Conservation (phyloP, 345 rosid species). For the Citrus reticulata region DNA sequence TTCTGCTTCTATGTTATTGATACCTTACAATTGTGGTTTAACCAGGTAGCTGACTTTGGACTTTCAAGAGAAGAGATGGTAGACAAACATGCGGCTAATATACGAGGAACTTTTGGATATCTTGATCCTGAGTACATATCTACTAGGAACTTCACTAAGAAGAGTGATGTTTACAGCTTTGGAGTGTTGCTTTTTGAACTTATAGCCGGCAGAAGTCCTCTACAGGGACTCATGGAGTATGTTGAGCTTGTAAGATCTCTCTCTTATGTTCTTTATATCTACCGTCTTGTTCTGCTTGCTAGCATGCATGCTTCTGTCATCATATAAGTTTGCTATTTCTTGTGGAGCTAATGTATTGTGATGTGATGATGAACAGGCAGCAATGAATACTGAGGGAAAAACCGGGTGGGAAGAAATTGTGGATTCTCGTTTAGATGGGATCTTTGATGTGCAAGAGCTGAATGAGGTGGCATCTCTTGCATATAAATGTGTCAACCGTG, state of each 20-base stretch:
- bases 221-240: slow-evolving; percentile 93
- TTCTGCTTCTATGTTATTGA: background rate
- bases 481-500: slow-evolving; percentile 72
- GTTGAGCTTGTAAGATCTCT: slow-evolving; percentile 71
- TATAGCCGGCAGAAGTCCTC: slow-evolving; percentile 93
- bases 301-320: background rate
- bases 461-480: slow-evolving; percentile 88
- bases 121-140: slow-evolving; percentile 97
- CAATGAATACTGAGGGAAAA: slow-evolving; percentile 80
- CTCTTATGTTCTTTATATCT: background rate
- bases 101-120: slow-evolving; percentile 94
- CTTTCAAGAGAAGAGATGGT: slow-evolving; percentile 97
- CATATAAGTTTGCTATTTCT: background rate
- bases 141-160: slow-evolving; percentile 78
- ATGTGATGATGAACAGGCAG: slow-evolving; percentile 54
- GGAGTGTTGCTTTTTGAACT: slow-evolving; percentile 96
- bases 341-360: background rate
- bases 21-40: slow-evolving; percentile 7
- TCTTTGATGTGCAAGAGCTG: slow-evolving; percentile 65
- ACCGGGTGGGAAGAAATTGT: slow-evolving; percentile 97
- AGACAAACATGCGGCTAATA: slow-evolving; percentile 66
- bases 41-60: slow-evolving; percentile 96
- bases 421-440: slow-evolving; percentile 78
- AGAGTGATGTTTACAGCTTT: slow-evolving; percentile 94
- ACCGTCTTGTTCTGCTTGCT: background rate